A percentile compares a stretch with the other conserved stretches of the same genome.
These are phyloP conservation scores for Boechera divaricarpa DNA, from an alignment of 345 rosid genomes.

Conservation along the genomic window DNA sequence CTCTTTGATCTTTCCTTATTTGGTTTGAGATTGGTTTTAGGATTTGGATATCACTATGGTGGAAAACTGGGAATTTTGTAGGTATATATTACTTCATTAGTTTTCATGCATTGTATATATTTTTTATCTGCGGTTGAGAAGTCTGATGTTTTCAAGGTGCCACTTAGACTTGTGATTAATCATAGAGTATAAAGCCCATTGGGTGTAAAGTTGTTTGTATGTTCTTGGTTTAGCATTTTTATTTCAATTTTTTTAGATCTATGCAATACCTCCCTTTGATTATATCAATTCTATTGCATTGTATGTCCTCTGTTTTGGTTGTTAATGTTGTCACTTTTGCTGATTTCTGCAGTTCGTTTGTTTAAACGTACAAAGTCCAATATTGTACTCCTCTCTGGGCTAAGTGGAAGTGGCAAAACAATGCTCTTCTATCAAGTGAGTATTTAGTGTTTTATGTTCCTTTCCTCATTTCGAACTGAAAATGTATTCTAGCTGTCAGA, in stretches of 20 bases:
- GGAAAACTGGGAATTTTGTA: too few relatives aligned
- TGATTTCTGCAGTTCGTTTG: slow-evolving; percentile 44
- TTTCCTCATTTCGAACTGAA: neutral
- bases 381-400: slow-evolving; percentile 78
- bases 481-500: neutral
- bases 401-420: slow-evolving; percentile 88
- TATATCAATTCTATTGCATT: neutral
- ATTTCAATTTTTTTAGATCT: neutral
- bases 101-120: too few relatives aligned
- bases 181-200: too few relatives aligned
- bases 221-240: neutral
- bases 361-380: slow-evolving; percentile 57
- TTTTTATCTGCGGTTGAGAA: too few relatives aligned
- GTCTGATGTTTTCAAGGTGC: slow-evolving; percentile 10
- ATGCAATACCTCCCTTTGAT: neutral
- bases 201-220: too few relatives aligned
- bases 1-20: neutral
- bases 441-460: neutral
- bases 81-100: neutral
- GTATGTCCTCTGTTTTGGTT: neutral
- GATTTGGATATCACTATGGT: slow-evolving; percentile 1
- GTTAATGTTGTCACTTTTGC: slow-evolving; percentile 32
- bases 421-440: slow-evolving; percentile 81
- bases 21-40: neutral
- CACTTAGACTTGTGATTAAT: neutral